Evolutionary conservation across 2,329 filamentous ascomycete species (phyloP).

Genomic region (Hypomyces rosellus): DNA sequence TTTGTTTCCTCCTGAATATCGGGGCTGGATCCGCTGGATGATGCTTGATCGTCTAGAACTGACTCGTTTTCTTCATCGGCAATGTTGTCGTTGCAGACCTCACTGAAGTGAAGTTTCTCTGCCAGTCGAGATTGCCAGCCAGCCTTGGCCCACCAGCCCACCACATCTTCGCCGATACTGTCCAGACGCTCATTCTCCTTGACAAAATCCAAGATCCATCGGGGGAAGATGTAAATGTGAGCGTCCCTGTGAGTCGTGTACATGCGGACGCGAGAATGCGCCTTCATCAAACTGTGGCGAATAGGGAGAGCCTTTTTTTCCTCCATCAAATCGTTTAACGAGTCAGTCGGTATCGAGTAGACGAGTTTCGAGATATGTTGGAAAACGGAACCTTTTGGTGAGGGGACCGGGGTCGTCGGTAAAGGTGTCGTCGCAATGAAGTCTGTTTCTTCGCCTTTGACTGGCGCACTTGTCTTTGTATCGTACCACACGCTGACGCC

Average conservation of each 20-base stretch:
- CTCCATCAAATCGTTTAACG: slow-evolving; percentile 75
- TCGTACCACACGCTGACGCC: slow-evolving; percentile 89
- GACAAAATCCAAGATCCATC: slow-evolving; percentile 84
- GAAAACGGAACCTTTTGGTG: slow-evolving; percentile 55
- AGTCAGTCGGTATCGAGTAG: slow-evolving; percentile 83
- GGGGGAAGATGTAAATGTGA: slow-evolving; percentile 90
- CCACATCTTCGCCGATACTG: slow-evolving; percentile 82
- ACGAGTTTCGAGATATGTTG: slow-evolving; percentile 69
- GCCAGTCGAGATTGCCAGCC: slow-evolving; percentile 80
- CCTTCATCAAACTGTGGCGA: slow-evolving; percentile 67
- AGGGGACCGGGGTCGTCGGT: slow-evolving; percentile 40
- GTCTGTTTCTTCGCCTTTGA: slow-evolving; percentile 89
- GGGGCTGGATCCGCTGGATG: slow-evolving; percentile 20
- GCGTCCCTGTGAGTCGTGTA: slow-evolving; percentile 81
- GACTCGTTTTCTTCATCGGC: slow-evolving; percentile 33
- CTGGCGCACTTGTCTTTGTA: slow-evolving; percentile 65
- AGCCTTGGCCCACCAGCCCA: slow-evolving; percentile 94
- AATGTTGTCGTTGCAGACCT: slow-evolving; percentile 45
- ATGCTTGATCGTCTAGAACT: slow-evolving; percentile 22
- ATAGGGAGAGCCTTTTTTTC: slow-evolving; percentile 67
- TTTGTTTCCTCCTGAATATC: slow-evolving; percentile 12
- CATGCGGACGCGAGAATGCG: slow-evolving; percentile 71
- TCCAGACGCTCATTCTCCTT: slow-evolving; percentile 74
- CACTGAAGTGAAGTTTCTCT: slow-evolving; percentile 67
- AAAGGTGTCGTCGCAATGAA: slow-evolving; percentile 77